Evolutionary conservation across 73 alveolate species (phyloP).

Genomic region (Paramecium octaurelia): DNA sequence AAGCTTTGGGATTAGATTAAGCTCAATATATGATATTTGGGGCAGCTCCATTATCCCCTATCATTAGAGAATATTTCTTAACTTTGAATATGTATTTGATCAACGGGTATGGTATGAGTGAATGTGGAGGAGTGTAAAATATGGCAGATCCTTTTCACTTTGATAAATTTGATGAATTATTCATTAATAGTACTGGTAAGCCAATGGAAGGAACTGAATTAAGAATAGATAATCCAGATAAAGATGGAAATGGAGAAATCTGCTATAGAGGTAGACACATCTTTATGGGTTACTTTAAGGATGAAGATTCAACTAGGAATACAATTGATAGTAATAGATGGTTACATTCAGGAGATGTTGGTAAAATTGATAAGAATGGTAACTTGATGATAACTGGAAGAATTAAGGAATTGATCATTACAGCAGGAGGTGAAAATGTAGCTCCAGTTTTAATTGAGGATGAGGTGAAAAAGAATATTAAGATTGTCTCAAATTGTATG

Average conservation of each 20-base stretch:
- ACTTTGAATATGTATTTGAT: slow-evolving; percentile 69
- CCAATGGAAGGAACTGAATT: slow-evolving; percentile 67
- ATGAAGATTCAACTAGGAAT: slow-evolving; percentile 82
- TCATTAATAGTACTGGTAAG: slow-evolving; percentile 66
- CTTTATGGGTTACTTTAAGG: slow-evolving; percentile 94
- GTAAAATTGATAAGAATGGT: slow-evolving; percentile 82
- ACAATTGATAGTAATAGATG: slow-evolving; percentile 88
- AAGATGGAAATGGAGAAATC: slow-evolving; percentile 92
- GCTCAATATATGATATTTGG: slow-evolving; percentile 66
- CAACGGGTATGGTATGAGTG: slow-evolving; percentile 71
- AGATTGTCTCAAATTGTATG: slow-evolving; percentile 75
- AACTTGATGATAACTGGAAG: slow-evolving; percentile 89
- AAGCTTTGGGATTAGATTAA: slow-evolving; percentile 76
- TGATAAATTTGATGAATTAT: slow-evolving; percentile 39
- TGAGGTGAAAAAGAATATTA: slow-evolving; percentile 77
- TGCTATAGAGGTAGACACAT: slow-evolving; percentile 92
- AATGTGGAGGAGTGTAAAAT: slow-evolving; percentile 73
- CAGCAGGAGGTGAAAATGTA: slow-evolving; percentile 98
- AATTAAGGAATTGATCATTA: slow-evolving; percentile 88
- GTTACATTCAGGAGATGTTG: slow-evolving; percentile 96
- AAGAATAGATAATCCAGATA: slow-evolving; percentile 68
- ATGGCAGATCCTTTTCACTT: slow-evolving; percentile 53
- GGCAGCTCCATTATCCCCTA: slow-evolving; percentile 79
- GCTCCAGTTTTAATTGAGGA: slow-evolving; percentile 94
- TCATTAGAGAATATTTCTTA: slow-evolving; percentile 71